phyloP scores from a whole-genome alignment of 495 filamentous ascomycete species.

The Friedmanniomyces simplex region DNA sequence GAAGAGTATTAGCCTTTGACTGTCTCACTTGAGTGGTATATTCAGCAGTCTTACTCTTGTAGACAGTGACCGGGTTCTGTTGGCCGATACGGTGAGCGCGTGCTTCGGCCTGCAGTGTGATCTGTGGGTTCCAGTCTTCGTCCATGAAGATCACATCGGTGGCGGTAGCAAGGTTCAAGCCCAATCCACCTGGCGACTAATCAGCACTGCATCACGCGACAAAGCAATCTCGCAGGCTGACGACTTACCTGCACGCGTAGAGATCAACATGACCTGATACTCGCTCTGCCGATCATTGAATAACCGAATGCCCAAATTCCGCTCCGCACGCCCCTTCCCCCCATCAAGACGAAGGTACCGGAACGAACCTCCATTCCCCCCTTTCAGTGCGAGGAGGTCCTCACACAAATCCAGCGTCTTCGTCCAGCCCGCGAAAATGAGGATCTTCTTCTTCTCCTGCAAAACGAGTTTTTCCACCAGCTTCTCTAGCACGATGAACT shows the following conservation, averaged over 20 bases:
- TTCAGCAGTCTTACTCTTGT: no score
- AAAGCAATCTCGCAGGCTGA: no score
- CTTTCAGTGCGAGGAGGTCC: conserved; percentile 43
- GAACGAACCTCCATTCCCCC: conserved; percentile 38
- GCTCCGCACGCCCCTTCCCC: conserved; percentile 39
- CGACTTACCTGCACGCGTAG: conserved; percentile 49
- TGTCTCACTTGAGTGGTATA: no score
- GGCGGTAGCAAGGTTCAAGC: conserved; percentile 51
- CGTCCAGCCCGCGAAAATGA: conserved; percentile 56
- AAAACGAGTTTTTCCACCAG: conserved; percentile 47
- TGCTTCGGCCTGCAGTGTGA: conserved; percentile 50
- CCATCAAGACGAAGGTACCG: conserved; percentile 51
- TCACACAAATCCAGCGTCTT: conserved; percentile 50
- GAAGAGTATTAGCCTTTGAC: no score
- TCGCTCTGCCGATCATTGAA: conserved; percentile 41
- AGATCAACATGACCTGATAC: conserved; percentile 53
- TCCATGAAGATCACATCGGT: conserved; percentile 55
- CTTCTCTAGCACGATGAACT: conserved; percentile 55
- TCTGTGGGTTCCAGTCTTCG: conserved; percentile 58
- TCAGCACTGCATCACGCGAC: not conserved
- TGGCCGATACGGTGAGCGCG: conserved; percentile 53
- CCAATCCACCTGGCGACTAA: conserved; percentile 47
- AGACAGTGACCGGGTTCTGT: conserved; percentile 46
- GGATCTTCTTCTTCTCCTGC: conserved; percentile 47
- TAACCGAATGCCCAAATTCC: conserved; percentile 49